Percentiles rank a stretch among this genome's conserved stretches.
Evolutionary conservation across 495 filamentous ascomycete genomes (phyloP).

Genomic region (Aspergillus nidulans): DNA sequence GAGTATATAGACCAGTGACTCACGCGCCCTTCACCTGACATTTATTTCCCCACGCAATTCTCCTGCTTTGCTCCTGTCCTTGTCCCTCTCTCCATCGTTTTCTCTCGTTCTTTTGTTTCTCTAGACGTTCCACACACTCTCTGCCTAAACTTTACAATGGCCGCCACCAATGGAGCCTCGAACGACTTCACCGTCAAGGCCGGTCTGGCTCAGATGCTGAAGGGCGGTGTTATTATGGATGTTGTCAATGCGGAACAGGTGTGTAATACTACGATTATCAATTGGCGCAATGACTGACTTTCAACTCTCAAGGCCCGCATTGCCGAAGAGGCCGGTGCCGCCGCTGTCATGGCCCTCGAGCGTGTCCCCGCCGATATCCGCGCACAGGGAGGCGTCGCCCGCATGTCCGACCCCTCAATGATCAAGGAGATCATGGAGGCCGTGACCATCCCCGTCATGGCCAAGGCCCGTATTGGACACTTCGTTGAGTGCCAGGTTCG

Average conservation of each 20-base stretch:
- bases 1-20: background rate
- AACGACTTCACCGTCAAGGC: conserved; percentile 77
- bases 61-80: conserved; percentile 17
- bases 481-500: conserved; percentile 90
- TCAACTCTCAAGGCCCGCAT: conserved; percentile 66
- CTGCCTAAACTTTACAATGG: conserved; percentile 28
- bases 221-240: conserved; percentile 99
- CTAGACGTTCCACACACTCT: conserved; percentile 7
- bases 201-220: conserved; percentile 92
- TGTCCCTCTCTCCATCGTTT: conserved; percentile 2
- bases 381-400: conserved; percentile 83
- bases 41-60: background rate
- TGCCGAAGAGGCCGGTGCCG: conserved; percentile 93
- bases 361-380: conserved; percentile 97
- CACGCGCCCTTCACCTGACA: background rate
- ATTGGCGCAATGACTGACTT: background rate
- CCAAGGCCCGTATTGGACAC: conserved; percentile 96
- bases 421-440: conserved; percentile 94
- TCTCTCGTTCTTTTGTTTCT: background rate
- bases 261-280: conserved; percentile 9
- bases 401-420: conserved; percentile 95
- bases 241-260: conserved; percentile 91
- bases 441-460: conserved; percentile 99
- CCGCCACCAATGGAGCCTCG: conserved; percentile 28
- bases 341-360: conserved; percentile 97